Base-by-base conservation (phyloP, 306 rosid genomes). In the Sicyos edulis region DNA sequence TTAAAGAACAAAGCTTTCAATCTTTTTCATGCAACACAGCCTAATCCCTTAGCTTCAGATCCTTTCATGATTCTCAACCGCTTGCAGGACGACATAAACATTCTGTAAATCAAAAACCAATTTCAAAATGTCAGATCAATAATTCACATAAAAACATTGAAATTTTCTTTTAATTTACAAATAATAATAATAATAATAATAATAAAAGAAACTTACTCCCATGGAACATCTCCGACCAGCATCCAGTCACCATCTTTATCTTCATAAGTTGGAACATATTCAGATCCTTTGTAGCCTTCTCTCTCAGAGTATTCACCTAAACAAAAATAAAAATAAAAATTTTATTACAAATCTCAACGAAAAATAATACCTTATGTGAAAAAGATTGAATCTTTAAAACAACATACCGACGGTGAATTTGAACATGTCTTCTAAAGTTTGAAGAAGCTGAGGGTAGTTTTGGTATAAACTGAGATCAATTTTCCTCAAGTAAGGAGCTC, bases 211-310 rank as follows among this genome's bases (percentile, higher is more conserved):
- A 60, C 96, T 83, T 88, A 90, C 95, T 92, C 88, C 98, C 96
- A 92, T 54, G 93, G 98, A 83, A 92, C 98, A 84, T 92, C 98
- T 83, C 96, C 98, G 72, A 90, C 92, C 29, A 92, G 85, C 98
- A 92, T 92, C 98, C 91, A 92, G 32, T 92, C 98, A 45, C 92
- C 96, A 54, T 92, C 98, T 79, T 86, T 92, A 80, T 92, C 98
- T 76, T 92, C 90, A 67, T 92, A 92, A 22, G 98, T 92, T 24
- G 98, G 98, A 74, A 73, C 91, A 80, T 71, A 88, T 37, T 90
- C 92, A 47, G 96, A 92, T 71, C 96, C 98, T 73, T 90, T 88
- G 60, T 88, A 92, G 50, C 96, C 96, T 73, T 92, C 96, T 76
- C 92, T 88, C 71, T 92, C 98, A 5, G 89, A 84, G 73, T 89